Evolutionary conservation across 1,139 yeast species (phyloP).

Genomic region (Kodamaea suecica): DNA sequence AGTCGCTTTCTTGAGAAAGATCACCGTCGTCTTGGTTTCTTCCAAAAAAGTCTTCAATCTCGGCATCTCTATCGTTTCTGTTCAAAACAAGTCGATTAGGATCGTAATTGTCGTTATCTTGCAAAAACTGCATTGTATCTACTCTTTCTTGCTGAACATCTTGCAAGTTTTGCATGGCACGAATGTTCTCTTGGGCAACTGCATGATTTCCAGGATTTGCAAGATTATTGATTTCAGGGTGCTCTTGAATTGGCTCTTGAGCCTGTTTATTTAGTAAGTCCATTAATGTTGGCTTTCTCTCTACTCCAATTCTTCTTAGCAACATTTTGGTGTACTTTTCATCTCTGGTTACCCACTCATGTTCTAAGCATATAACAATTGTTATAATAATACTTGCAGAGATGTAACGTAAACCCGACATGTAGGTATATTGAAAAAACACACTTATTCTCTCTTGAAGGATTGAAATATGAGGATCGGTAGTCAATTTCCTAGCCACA

Average conservation of each 20-base stretch:
- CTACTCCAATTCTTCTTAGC: conserved; percentile 55
- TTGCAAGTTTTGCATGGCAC: neutral
- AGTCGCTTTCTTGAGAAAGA: conserved; percentile 11
- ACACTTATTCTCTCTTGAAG: conserved; percentile 10
- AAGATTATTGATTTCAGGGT: neutral
- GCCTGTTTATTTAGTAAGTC: conserved; percentile 35
- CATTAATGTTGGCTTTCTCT: conserved; percentile 42
- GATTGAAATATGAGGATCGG: neutral
- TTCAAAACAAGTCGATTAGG: neutral
- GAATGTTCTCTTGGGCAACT: neutral
- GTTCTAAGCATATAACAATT: conserved; percentile 53
- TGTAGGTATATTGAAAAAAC: conserved; percentile 34
- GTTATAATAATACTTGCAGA: conserved; percentile 39
- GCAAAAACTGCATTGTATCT: conserved; percentile 1
- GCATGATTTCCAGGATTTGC: neutral
- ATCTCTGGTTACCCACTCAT: conserved; percentile 72
- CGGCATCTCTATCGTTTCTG: conserved; percentile 4
- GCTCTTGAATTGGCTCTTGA: conserved; percentile 2
- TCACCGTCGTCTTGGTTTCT: conserved; percentile 8
- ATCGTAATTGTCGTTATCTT: neutral
- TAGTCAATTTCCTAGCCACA: neutral
- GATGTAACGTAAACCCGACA: conserved; percentile 41
- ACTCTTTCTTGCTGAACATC: neutral
- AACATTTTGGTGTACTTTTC: conserved; percentile 61
- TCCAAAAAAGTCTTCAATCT: conserved; percentile 5